phyloP scores from a whole-genome alignment of 352 stramenopile genomes.

The Saprolegnia diclina region DNA sequence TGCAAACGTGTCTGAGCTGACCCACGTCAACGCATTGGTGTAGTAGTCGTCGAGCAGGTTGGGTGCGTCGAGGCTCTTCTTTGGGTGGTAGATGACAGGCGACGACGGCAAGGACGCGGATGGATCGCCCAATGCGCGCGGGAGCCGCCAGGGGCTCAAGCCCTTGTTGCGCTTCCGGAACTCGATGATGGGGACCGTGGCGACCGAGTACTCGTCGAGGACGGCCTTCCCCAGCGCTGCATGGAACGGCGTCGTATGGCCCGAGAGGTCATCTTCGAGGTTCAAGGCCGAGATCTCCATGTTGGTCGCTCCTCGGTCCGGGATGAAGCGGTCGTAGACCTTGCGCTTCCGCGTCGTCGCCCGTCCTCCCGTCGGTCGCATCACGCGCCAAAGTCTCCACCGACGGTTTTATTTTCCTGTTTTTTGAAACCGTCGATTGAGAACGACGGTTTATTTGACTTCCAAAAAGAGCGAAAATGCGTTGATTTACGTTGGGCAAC shows the following conservation, averaged over 20 bases:
- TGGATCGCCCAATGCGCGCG: no score
- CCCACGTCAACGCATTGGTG: constrained; percentile 21
- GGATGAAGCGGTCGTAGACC: constrained; percentile 14
- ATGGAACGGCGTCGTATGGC: constrained; percentile 1
- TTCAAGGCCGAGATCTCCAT: constrained; percentile 19
- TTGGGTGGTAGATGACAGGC: background rate
- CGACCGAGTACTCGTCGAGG: constrained; percentile 5
- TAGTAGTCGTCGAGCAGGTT: constrained; percentile 23
- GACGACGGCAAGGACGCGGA: background rate
- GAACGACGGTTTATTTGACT: no score
- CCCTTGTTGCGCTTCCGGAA: constrained; percentile 11
- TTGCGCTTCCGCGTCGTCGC: background rate
- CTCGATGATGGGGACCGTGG: constrained; percentile 4
- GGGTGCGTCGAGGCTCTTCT: constrained; percentile 20
- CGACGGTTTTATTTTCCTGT: no score
- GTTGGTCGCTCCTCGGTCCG: constrained; percentile 5
- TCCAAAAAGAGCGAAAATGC: no score
- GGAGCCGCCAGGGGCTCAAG: background rate
- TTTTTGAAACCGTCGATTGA: no score
- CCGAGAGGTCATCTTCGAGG: background rate
- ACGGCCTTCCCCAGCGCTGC: constrained; percentile 16
- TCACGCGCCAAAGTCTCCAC: background rate
- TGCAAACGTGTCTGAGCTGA: background rate
- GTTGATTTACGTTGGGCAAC: no score
- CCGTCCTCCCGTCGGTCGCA: background rate